A percentile compares a stretch with the other conserved stretches of the same genome.
Conservation (phyloP, 116 monocot species). For the Posidonia oceanica region DNA sequence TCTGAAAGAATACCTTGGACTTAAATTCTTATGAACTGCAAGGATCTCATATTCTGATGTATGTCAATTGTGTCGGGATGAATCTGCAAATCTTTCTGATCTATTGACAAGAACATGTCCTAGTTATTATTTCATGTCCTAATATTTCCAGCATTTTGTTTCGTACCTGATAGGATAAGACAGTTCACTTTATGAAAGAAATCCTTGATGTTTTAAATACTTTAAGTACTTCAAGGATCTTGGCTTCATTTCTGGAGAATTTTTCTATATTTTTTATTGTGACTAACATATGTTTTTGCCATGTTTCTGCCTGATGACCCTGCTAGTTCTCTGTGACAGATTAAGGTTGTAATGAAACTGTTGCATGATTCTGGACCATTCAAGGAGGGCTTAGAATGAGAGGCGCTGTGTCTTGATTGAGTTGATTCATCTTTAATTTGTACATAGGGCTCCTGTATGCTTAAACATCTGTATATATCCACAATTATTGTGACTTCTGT, state of each 20-base stretch:
- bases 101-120: background rate
- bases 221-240: no score
- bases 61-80: background rate
- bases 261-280: no score
- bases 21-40: no score
- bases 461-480: background rate
- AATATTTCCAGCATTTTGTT: no score
- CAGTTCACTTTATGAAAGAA: no score
- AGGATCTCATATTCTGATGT: background rate
- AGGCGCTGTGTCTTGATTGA: background rate
- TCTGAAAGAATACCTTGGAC: no score
- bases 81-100: background rate
- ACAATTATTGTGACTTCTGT: background rate
- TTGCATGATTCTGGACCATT: slow-evolving; percentile 84
- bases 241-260: no score
- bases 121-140: no score
- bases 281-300: no score
- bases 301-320: no score
- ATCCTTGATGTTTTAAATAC: no score
- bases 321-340: slow-evolving; percentile 24
- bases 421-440: background rate
- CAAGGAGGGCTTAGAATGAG: slow-evolving; percentile 54
- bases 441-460: background rate
- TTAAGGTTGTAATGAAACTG: slow-evolving; percentile 62
- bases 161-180: no score